Base-by-base conservation (phyloP, 2,329 filamentous ascomycete species). In the Talaromyces sp. region DNA sequence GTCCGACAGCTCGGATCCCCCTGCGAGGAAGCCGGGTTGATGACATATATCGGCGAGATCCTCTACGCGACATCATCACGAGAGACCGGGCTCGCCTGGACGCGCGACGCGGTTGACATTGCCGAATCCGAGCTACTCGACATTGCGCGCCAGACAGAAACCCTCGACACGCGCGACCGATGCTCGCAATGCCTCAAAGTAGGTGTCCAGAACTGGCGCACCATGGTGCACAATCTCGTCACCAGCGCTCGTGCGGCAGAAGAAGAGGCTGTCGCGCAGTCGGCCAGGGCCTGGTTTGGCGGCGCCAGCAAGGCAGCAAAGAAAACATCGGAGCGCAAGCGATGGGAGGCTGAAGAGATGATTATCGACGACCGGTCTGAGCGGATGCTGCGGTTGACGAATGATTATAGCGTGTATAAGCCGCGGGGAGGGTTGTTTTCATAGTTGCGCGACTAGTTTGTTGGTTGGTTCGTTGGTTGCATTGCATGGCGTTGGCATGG, bases 1-100 rank as follows among this genome's bases (percentile, higher is more conserved):
- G 76, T 82, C 61, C 88, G 91, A 54, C 85, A 84, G 60, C 72
- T 86, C 9, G 80, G 83, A 31, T 86, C 90, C 66, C 83, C 85
- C 42, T 97, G 93, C 75, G 89, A 95, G 66, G 93, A 97, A 75
- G 92, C 92, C 2, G 91, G 87, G 0, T 78, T 97, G 14, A 92
- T 92, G 81, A 84, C 92, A 28, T 95, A 96, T 75, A 94, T 98
- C 65, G 94, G 94, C 62, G 94, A 98, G 78, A 96, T 98, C 57
- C 83, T 98, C 34, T 97, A 90, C 74, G 85, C 91, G 0, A 85
- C 84, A 4, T 83, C 84, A n/a, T 77, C 80, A 18, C 79, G 74
- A 18, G 87, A 91, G 56, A 88, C 89, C 64, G 94, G 92, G 0
- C 81, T 97, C 1, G 87, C 87, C 5, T 98, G 94, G 94, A 96